phyloP scores from a whole-genome alignment of 2,329 filamentous ascomycete species.

The Exophiala aquamarina region DNA sequence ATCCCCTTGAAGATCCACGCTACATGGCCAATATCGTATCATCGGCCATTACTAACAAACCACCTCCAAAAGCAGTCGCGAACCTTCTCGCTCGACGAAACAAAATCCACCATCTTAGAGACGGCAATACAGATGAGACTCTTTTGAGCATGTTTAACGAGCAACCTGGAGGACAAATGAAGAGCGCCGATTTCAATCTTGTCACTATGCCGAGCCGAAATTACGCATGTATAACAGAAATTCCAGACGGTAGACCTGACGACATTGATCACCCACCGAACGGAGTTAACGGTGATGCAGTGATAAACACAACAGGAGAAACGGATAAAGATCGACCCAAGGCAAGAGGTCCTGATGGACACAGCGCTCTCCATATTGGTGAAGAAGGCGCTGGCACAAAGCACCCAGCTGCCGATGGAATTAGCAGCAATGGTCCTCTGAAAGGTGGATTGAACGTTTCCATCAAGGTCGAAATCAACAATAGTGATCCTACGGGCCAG shows the following conservation, averaged over 20 bases:
- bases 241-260: conserved; percentile 29
- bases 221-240: conserved; percentile 63
- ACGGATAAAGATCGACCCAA: conserved; percentile 21
- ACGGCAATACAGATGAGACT: conserved; percentile 64
- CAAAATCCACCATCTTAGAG: conserved; percentile 63
- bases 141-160: conserved; percentile 63
- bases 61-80: conserved; percentile 64
- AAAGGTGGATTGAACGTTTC: conserved; percentile 45
- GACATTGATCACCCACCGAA: conserved; percentile 14
- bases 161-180: conserved; percentile 56
- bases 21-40: conserved; percentile 67
- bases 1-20: conserved; percentile 58
- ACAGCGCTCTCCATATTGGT: conserved; percentile 70
- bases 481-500: conserved; percentile 39
- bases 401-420: conserved; percentile 67
- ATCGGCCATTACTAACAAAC: conserved; percentile 68
- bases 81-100: conserved; percentile 63
- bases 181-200: conserved; percentile 73
- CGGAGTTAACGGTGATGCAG: conserved; percentile 25
- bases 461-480: conserved; percentile 49
- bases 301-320: conserved; percentile 20
- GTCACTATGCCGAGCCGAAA: conserved; percentile 78
- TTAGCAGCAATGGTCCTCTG: conserved; percentile 38
- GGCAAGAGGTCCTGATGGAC: conserved; percentile 57
- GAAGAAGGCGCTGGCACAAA: conserved; percentile 75